phyloP scores from a whole-genome alignment of 1,139 yeast species.

The Groenewaldozyma sp. region DNA sequence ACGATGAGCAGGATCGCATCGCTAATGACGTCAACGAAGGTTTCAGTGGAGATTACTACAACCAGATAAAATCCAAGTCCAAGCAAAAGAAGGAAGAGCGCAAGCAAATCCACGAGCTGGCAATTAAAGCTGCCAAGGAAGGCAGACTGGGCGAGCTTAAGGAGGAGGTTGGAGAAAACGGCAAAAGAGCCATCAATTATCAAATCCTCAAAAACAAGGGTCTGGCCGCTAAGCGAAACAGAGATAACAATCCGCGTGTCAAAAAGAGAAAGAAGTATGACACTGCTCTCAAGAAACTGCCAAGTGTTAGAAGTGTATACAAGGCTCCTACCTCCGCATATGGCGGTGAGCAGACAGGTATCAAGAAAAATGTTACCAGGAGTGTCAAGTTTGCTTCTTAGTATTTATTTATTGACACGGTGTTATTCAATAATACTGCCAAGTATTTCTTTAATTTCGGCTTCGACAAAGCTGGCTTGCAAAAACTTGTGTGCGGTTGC shows the following conservation, averaged over 20 bases:
- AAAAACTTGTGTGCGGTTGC: constrained; percentile 1
- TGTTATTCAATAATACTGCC: neutral
- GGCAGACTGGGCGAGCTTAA: constrained; percentile 70
- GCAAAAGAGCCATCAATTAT: constrained; percentile 90
- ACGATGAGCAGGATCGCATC: constrained; percentile 21
- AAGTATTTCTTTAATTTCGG: neutral
- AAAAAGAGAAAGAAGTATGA: constrained; percentile 98
- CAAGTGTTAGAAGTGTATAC: constrained; percentile 82
- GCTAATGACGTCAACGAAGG: constrained; percentile 31
- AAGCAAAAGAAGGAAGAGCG: constrained; percentile 43
- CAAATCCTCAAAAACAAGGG: constrained; percentile 95
- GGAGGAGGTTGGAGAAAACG: constrained; percentile 58
- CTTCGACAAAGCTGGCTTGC: neutral
- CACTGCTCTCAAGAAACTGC: constrained; percentile 87
- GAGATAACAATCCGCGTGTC: constrained; percentile 92
- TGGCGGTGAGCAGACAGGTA: constrained; percentile 95
- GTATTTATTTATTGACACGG: neutral
- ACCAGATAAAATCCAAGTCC: constrained; percentile 42
- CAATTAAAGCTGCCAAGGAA: constrained; percentile 72
- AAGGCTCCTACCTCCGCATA: constrained; percentile 74
- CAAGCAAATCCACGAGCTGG: constrained; percentile 57
- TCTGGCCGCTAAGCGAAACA: constrained; percentile 82
- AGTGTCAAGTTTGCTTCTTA: constrained; percentile 55
- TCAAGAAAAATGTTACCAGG: constrained; percentile 81
- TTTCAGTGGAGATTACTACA: constrained; percentile 39